phyloP scores from a whole-genome alignment of 1,139 yeast species.

The Kodamaea ohmeri region DNA sequence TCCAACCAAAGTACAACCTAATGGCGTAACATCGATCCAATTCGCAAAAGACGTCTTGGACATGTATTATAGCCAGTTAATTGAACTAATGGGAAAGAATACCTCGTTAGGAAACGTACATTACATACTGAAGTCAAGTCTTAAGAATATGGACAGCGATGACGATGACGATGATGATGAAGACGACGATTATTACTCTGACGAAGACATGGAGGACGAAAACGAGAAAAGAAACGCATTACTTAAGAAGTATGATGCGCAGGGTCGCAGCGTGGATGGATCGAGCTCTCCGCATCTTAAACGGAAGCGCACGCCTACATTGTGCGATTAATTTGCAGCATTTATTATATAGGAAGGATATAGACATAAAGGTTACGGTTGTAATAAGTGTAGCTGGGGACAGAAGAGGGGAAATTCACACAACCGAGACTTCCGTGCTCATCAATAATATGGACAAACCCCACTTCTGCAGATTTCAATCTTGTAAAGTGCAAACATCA shows the following conservation, averaged over 20 bases:
- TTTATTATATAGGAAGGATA: neutral
- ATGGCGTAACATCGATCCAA: conserved; percentile 22
- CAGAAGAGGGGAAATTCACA: no score
- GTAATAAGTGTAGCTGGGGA: no score
- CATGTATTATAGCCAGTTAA: conserved; percentile 59
- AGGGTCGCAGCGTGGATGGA: conserved; percentile 31
- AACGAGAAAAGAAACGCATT: conserved; percentile 9
- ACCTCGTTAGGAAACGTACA: conserved; percentile 15
- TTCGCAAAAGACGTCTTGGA: conserved; percentile 50
- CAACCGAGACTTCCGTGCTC: no score
- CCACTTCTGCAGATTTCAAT: no score
- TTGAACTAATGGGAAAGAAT: conserved; percentile 56
- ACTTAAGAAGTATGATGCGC: conserved; percentile 20
- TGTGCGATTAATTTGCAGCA: neutral
- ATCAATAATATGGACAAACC: no score
- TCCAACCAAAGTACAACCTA: conserved; percentile 33
- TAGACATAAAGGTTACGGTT: neutral
- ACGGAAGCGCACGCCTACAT: conserved; percentile 17
- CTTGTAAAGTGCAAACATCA: no score
- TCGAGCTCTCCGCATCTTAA: conserved; percentile 39
- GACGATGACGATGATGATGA: conserved; percentile 16
- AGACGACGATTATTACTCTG: conserved; percentile 6
- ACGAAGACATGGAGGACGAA: conserved; percentile 13
- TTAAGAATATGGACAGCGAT: conserved; percentile 5
- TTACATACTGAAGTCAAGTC: conserved; percentile 10